These are phyloP conservation scores for Taiwanofungus camphoratus DNA, from an alignment of 1,284 basidiomycete genomes.

Conservation along the genomic window DNA sequence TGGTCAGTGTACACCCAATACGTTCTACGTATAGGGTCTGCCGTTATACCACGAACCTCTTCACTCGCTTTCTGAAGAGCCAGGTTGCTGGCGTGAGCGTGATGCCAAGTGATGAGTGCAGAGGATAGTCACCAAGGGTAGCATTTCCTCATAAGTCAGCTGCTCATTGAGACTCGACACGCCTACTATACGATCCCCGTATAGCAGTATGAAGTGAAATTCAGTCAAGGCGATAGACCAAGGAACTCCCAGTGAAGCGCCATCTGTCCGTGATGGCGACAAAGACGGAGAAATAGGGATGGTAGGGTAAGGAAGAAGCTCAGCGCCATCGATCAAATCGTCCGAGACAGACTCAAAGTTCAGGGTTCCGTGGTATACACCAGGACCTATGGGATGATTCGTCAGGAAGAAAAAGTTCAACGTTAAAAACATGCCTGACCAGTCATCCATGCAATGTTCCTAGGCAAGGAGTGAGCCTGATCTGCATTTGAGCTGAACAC, in stretches of 20 bases:
- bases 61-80: constrained; percentile 63
- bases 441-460: constrained; percentile 85
- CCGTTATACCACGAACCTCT: constrained; percentile 64
- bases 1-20: constrained; percentile 94
- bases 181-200: constrained; percentile 73
- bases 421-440: constrained; percentile 33
- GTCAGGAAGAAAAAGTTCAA: constrained; percentile 1
- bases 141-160: constrained; percentile 76
- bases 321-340: constrained; percentile 73
- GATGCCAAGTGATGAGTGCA: not conserved
- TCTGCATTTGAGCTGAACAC: constrained; percentile 69
- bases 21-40: constrained; percentile 84
- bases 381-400: constrained; percentile 48
- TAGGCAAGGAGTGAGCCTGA: constrained; percentile 60
- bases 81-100: constrained; percentile 2
- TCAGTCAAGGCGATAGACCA: constrained; percentile 82
- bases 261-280: constrained; percentile 16
- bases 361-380: constrained; percentile 78
- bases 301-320: constrained; percentile 63
- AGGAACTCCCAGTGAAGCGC: constrained; percentile 39
- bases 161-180: constrained; percentile 81
- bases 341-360: constrained; percentile 67
- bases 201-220: constrained; percentile 90
- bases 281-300: constrained; percentile 27
- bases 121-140: constrained; percentile 58